These are phyloP conservation scores for Tilletia horrida DNA, from an alignment of 1,284 basidiomycete species.

Conservation along the genomic window DNA sequence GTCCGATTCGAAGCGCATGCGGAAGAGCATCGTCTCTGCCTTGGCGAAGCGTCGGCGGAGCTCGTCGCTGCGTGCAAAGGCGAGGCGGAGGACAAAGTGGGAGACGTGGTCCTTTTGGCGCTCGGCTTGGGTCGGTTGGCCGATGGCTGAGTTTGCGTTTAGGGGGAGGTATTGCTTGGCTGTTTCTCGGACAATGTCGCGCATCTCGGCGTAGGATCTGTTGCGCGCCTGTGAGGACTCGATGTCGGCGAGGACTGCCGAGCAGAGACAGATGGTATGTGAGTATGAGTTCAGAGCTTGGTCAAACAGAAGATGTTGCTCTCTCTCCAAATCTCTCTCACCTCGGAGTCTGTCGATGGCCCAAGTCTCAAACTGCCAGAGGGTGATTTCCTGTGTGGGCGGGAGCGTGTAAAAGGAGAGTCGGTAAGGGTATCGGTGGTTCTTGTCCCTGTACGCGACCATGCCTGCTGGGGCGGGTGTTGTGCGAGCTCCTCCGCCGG, in stretches of 20 bases:
- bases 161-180: conserved; percentile 72
- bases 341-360: conserved; percentile 79
- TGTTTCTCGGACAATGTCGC: conserved; percentile 63
- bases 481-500: background rate
- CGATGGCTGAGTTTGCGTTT: conserved; percentile 62
- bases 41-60: conserved; percentile 83
- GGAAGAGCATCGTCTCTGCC: conserved; percentile 81
- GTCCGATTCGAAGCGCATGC: conserved; percentile 74
- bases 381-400: conserved; percentile 81
- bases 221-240: conserved; percentile 87
- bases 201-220: conserved; percentile 72
- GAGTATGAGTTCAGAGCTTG: no score
- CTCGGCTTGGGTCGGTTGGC: conserved; percentile 60
- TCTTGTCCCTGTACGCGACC: conserved; percentile 2
- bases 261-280: no score
- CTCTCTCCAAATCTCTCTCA: no score
- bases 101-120: conserved; percentile 82
- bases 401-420: conserved; percentile 70
- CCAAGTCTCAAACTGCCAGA: conserved; percentile 92
- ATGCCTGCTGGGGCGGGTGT: background rate
- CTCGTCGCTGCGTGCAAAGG: conserved; percentile 94
- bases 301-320: no score
- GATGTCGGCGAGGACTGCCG: conserved; percentile 79
- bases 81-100: conserved; percentile 89
- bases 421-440: conserved; percentile 35